A percentile compares a stretch with the other conserved stretches of the same genome.
Conservation (phyloP, 148 eudicot species). For the Camellia sinensis region DNA sequence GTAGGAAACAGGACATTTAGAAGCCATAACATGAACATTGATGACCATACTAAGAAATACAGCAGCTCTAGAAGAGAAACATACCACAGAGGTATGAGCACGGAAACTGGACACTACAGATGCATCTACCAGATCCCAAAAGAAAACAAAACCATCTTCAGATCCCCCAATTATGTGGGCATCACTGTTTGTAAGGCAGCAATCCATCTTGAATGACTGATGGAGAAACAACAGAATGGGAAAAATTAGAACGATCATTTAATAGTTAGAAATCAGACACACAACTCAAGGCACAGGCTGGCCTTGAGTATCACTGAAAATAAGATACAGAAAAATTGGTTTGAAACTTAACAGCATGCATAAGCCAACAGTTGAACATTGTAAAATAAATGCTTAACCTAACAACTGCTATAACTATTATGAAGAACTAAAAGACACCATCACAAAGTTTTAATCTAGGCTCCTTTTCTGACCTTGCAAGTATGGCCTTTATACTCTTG, state of each 20-base stretch:
- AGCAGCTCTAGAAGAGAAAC: conserved; percentile 9
- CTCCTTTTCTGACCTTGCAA: conserved; percentile 67
- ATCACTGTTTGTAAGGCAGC: conserved; percentile 91
- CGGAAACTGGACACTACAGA: conserved; percentile 72
- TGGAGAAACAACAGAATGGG: conserved; percentile 13
- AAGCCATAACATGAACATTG: not conserved
- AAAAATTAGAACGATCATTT: not conserved
- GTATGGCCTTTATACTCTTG: conserved; percentile 95
- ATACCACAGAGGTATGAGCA: conserved; percentile 94
- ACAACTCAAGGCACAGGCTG: not conserved
- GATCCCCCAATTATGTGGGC: conserved; percentile 91
- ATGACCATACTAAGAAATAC: not conserved
- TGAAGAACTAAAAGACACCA: not conserved
- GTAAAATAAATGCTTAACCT: not conserved
- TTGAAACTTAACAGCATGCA: not conserved
- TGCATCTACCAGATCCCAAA: conserved; percentile 99
- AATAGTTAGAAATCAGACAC: not conserved
- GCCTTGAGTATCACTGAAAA: not conserved
- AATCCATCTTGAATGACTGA: conserved; percentile 91
- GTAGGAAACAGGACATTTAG: not conserved
- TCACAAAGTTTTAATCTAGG: not conserved
- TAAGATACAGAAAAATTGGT: not conserved
- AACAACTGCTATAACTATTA: not conserved
- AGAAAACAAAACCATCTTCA: conserved; percentile 82
- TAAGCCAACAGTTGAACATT: not conserved